phyloP scores from a whole-genome alignment of 495 filamentous ascomycete species.

The Penicillium longicatenatum region DNA sequence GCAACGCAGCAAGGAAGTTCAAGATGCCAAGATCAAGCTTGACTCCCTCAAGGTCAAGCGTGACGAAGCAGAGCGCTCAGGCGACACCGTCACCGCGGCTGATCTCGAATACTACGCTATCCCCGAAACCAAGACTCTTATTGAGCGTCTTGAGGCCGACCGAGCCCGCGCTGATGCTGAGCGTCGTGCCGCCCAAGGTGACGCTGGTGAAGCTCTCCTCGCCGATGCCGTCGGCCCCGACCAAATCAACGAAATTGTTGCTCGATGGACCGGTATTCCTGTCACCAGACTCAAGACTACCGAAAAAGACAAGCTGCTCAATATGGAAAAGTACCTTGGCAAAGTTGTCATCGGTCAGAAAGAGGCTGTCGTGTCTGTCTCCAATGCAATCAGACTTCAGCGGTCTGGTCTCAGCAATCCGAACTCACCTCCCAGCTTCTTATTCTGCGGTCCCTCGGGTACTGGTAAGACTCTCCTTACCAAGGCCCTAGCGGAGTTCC shows the following conservation, averaged over 20 bases:
- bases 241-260: slow-evolving; percentile 98
- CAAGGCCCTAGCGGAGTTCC: slow-evolving; percentile 94
- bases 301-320: slow-evolving; percentile 93
- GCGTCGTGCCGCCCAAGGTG: slow-evolving; percentile 57
- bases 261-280: slow-evolving; percentile 94
- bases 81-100: slow-evolving; percentile 79
- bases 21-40: slow-evolving; percentile 94
- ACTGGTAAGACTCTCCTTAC: slow-evolving; percentile 97
- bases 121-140: slow-evolving; percentile 80
- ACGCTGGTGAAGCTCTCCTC: slow-evolving; percentile 65
- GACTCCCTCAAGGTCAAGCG: slow-evolving; percentile 85
- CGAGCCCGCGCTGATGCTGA: slow-evolving; percentile 78
- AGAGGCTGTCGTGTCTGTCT: slow-evolving; percentile 91
- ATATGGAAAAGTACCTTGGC: slow-evolving; percentile 85
- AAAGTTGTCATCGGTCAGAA: slow-evolving; percentile 90
- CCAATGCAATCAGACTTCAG: slow-evolving; percentile 93
- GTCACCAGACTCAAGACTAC: slow-evolving; percentile 90
- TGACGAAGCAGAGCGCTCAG: slow-evolving; percentile 84
- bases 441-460: slow-evolving; percentile 97
- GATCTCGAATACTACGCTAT: slow-evolving; percentile 97
- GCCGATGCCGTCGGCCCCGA: slow-evolving; percentile 95
- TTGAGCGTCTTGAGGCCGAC: slow-evolving; percentile 76
- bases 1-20: slow-evolving; percentile 81
- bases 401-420: slow-evolving; percentile 92
- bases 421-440: slow-evolving; percentile 94